These are phyloP conservation scores for Xylariaceae sp. DNA, from an alignment of 2,329 filamentous ascomycete species.

Conservation along the genomic window DNA sequence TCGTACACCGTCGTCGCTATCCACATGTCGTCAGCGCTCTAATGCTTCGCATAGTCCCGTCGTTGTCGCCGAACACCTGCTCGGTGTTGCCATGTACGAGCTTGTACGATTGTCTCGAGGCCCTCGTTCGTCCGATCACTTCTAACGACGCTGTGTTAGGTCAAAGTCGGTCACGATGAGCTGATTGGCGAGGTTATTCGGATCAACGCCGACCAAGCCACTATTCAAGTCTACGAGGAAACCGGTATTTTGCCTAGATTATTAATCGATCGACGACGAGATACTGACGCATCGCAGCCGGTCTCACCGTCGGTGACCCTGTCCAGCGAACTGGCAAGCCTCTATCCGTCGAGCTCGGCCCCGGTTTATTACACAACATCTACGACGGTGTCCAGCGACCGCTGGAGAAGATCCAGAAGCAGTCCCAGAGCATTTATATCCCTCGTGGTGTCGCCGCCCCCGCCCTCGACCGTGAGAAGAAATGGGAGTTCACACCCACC, in stretches of 20 bases:
- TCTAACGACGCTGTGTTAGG: constrained; percentile 45
- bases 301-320: constrained; percentile 92
- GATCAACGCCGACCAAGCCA: constrained; percentile 91
- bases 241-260: constrained; percentile 59
- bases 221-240: constrained; percentile 98
- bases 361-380: constrained; percentile 96
- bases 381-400: constrained; percentile 99
- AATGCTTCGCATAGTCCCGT: constrained; percentile 61
- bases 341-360: constrained; percentile 92
- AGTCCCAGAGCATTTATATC: constrained; percentile 89
- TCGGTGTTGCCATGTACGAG: constrained; percentile 99
- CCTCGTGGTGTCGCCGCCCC: constrained; percentile 87
- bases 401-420: constrained; percentile 73
- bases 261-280: not conserved
- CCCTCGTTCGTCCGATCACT: not conserved
- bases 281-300: constrained; percentile 51
- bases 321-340: constrained; percentile 89
- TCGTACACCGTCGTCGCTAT: constrained; percentile 32
- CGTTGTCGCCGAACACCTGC: constrained; percentile 96
- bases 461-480: constrained; percentile 81
- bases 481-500: constrained; percentile 91
- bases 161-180: constrained; percentile 85
- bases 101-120: constrained; percentile 57
- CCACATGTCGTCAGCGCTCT: constrained; percentile 17
- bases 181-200: constrained; percentile 97